These are phyloP conservation scores for Termitomyces sp. DNA, from an alignment of 768 basidiomycete genomes.

Conservation along the genomic window DNA sequence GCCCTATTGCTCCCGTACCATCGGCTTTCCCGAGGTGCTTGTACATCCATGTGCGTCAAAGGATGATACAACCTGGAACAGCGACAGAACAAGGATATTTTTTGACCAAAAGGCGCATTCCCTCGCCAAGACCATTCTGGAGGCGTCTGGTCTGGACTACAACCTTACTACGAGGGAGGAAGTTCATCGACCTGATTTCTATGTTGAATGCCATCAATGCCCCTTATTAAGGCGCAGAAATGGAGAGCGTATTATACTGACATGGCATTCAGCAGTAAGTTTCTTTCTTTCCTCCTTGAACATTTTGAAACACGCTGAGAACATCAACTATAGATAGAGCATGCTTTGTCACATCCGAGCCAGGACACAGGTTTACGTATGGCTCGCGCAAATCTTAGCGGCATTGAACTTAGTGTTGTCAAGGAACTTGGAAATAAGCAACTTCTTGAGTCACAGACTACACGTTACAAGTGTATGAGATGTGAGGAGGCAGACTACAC, in stretches of 20 bases:
- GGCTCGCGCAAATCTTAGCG: background rate
- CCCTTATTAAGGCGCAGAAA: background rate
- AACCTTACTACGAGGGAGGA: background rate
- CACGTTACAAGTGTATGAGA: background rate
- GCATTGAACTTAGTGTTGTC: background rate
- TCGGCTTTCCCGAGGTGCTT: background rate
- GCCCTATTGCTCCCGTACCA: background rate
- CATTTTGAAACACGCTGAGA: background rate
- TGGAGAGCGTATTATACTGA: background rate
- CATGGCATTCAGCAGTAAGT: slow-evolving; percentile 4
- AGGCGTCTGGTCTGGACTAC: slow-evolving; percentile 5
- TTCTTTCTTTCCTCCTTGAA: background rate
- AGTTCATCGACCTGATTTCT: background rate
- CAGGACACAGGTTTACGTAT: background rate
- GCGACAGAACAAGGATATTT: background rate
- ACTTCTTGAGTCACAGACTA: background rate
- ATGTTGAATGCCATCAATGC: slow-evolving; percentile 4
- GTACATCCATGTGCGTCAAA: background rate
- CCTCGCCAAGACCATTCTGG: slow-evolving; percentile 1
- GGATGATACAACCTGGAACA: background rate
- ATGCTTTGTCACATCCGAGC: background rate
- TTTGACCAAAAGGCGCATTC: background rate
- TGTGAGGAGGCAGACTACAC: background rate
- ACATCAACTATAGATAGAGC: background rate
- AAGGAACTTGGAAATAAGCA: background rate